These are phyloP conservation scores for Cyclotella sp. DNA, from an alignment of 108 stramenopile genomes.

Conservation along the genomic window DNA sequence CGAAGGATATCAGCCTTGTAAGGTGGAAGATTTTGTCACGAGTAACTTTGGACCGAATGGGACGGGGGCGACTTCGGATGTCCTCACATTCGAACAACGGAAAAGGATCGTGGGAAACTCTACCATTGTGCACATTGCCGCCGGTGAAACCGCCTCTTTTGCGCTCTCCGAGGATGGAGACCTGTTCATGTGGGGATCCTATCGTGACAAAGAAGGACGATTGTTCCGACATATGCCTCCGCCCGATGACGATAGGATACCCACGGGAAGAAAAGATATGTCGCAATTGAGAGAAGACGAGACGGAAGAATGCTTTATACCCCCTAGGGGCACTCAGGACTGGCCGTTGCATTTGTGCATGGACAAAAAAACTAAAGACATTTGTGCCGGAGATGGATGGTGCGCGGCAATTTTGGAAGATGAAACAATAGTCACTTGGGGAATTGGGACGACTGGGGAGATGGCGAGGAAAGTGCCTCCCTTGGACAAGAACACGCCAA, in stretches of 20 bases:
- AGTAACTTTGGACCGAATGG: slow-evolving; percentile 23
- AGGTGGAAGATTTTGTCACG: slow-evolving; percentile 37
- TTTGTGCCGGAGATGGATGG: slow-evolving; percentile 56
- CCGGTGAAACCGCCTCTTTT: slow-evolving; percentile 81
- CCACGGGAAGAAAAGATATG: slow-evolving; percentile 38
- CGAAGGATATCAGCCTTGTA: slow-evolving; percentile 34
- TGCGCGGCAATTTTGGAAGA: slow-evolving; percentile 72
- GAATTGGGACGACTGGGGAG: slow-evolving; percentile 49
- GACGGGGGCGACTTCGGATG: neutral
- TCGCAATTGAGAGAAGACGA: slow-evolving; percentile 27
- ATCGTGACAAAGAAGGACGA: slow-evolving; percentile 74
- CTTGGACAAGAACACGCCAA: slow-evolving; percentile 34
- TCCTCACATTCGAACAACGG: neutral
- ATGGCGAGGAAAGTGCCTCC: slow-evolving; percentile 35
- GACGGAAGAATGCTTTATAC: neutral
- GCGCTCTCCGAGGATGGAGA: slow-evolving; percentile 69
- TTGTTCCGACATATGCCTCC: slow-evolving; percentile 47
- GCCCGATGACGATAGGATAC: slow-evolving; percentile 37
- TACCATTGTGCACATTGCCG: slow-evolving; percentile 65
- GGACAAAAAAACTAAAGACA: slow-evolving; percentile 34
- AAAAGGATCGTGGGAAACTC: slow-evolving; percentile 21
- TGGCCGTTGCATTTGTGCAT: slow-evolving; percentile 48
- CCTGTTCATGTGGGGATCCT: slow-evolving; percentile 71
- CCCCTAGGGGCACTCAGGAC: slow-evolving; percentile 37
- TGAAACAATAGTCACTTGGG: slow-evolving; percentile 74